phyloP scores from a whole-genome alignment of 2,329 filamentous ascomycete species.

The Claviceps sorghi region DNA sequence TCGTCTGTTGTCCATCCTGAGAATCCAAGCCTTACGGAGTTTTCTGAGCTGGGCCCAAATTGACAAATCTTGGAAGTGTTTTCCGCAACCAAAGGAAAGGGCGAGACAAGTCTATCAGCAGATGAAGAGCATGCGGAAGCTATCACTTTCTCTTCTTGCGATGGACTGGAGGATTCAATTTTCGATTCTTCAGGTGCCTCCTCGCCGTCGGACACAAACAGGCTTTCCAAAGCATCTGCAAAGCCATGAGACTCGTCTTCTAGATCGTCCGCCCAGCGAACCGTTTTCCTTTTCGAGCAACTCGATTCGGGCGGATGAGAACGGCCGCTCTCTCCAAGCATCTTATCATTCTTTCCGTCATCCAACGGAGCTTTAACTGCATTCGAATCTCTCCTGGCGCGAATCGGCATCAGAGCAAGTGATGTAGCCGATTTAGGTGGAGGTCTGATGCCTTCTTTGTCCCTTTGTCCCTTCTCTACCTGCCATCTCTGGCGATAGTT shows the following conservation, averaged over 20 bases:
- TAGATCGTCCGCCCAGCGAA: conserved; percentile 4
- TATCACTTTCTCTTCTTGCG: neutral
- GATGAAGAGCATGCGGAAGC: neutral
- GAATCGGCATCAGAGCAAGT: neutral
- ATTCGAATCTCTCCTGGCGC: neutral
- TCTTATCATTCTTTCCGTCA: neutral
- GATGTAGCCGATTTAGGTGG: neutral
- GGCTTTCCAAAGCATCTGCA: conserved; percentile 1
- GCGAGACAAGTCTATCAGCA: neutral
- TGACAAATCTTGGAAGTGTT: conserved; percentile 5
- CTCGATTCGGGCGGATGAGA: neutral
- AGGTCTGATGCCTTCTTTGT: conserved; percentile 4
- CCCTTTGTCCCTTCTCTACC: conserved; percentile 5
- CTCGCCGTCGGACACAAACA: conserved; percentile 3
- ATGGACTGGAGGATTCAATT: neutral
- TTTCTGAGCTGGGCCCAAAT: conserved; percentile 5
- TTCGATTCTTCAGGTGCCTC: neutral
- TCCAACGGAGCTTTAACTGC: neutral
- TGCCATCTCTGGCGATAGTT: conserved; percentile 3
- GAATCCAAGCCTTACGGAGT: conserved; percentile 7
- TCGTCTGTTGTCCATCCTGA: conserved; percentile 7
- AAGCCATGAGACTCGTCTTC: neutral
- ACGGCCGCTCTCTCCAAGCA: neutral
- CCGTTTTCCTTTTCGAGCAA: conserved; percentile 1
- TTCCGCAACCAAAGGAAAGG: neutral